Conservation (phyloP, 1,284 basidiomycete species). For the Earliella scabrosa region DNA sequence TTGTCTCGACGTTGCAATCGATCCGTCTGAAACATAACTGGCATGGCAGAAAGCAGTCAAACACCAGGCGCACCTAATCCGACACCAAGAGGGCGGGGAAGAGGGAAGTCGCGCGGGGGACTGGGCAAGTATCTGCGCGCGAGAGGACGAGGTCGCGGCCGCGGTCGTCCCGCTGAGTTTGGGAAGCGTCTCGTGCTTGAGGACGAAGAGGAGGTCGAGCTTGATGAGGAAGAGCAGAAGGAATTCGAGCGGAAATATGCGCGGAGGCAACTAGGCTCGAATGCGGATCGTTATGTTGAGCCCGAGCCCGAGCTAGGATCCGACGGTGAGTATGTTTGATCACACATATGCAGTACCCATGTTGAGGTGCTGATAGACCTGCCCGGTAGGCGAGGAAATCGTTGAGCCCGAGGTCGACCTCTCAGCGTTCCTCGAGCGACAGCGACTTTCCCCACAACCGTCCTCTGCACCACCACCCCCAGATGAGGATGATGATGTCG, state of each 20-base stretch:
- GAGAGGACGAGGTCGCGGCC: conserved; percentile 59
- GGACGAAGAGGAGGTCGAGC: conserved; percentile 51
- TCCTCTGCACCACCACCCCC: conserved; percentile 26
- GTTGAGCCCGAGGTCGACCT: conserved; percentile 76
- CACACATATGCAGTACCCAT: background rate
- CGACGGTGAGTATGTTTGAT: conserved; percentile 53
- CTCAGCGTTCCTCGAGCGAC: conserved; percentile 64
- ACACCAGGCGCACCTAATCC: conserved; percentile 1
- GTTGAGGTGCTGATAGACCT: background rate
- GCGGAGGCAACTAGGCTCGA: conserved; percentile 62
- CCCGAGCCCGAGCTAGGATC: conserved; percentile 66
- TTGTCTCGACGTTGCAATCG: background rate
- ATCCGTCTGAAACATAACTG: background rate
- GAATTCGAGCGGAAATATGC: conserved; percentile 56
- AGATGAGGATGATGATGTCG: conserved; percentile 65
- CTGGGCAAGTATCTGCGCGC: conserved; percentile 75
- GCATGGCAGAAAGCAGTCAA: background rate
- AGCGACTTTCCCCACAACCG: conserved; percentile 46
- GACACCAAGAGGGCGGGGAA: conserved; percentile 42
- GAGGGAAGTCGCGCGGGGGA: conserved; percentile 66
- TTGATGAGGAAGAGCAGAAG: conserved; percentile 46
- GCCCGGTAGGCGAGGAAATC: conserved; percentile 59
- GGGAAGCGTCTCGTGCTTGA: conserved; percentile 60
- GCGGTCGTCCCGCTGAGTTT: conserved; percentile 68
- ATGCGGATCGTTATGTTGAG: conserved; percentile 74